These are phyloP conservation scores for Penicillium brasilianum DNA, from an alignment of 2,329 filamentous ascomycete species.

Conservation along the genomic window DNA sequence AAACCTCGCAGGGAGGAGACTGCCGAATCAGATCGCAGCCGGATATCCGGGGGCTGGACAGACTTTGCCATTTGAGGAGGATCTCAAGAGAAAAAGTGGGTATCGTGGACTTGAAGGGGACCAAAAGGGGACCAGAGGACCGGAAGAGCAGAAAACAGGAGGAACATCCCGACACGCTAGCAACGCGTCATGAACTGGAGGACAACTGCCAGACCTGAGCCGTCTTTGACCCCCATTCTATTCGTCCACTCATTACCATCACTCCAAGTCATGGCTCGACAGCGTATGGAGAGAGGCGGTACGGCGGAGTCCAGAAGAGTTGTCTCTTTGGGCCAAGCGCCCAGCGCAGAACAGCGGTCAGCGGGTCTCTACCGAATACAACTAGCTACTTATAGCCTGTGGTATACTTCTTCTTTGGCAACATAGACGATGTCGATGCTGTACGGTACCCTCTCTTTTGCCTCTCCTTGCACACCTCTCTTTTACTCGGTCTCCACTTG, in stretches of 20 bases:
- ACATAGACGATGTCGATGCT: neutral
- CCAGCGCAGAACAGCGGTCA: constrained; percentile 22
- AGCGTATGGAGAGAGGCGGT: neutral
- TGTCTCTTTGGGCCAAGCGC: constrained; percentile 11
- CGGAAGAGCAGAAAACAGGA: neutral
- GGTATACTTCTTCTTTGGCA: neutral
- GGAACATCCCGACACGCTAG: neutral
- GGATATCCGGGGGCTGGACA: neutral
- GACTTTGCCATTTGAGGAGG: neutral
- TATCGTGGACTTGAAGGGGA: constrained; percentile 1
- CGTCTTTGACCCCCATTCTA: constrained; percentile 16
- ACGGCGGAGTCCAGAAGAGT: neutral
- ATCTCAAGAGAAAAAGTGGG: neutral
- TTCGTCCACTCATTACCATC: neutral
- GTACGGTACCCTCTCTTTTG: neutral
- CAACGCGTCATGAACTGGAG: constrained; percentile 26
- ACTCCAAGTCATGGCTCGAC: neutral
- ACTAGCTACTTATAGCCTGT: neutral
- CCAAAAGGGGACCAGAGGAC: neutral
- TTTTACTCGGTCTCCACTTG: constrained; percentile 16
- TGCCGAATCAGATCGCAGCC: constrained; percentile 9
- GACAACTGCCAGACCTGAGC: constrained; percentile 8
- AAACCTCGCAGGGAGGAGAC: constrained; percentile 14
- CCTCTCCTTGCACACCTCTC: neutral
- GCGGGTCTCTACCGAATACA: neutral